Conservation (phyloP, 331 rosid species). For the Prunus yedoensis region DNA sequence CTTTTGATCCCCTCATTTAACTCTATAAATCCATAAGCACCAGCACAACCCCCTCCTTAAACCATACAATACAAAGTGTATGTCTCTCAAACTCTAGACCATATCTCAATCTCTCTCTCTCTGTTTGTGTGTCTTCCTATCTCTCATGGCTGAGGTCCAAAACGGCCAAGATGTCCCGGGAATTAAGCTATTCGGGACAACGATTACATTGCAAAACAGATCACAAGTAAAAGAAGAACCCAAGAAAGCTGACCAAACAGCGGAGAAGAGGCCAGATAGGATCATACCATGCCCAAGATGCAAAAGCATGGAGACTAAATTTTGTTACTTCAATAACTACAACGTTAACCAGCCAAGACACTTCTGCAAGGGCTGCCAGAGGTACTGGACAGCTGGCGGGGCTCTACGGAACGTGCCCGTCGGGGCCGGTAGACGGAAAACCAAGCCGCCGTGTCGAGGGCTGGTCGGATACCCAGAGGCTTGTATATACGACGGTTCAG, state of each 20-base stretch:
- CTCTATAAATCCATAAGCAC: constrained; percentile 21
- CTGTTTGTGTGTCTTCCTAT: constrained; percentile 3
- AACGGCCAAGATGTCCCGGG: constrained; percentile 48
- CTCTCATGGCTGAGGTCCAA: constrained; percentile 43
- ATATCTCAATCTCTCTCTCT: constrained; percentile 16
- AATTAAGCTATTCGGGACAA: constrained; percentile 83
- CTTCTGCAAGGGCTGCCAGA: constrained; percentile 84
- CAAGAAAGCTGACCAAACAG: constrained; percentile 34
- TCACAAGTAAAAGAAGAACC: constrained; percentile 30
- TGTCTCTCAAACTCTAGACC: background rate
- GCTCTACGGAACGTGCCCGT: constrained; percentile 80
- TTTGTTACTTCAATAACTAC: constrained; percentile 91
- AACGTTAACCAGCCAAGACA: constrained; percentile 93
- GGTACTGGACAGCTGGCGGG: constrained; percentile 97
- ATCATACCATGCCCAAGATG: constrained; percentile 86
- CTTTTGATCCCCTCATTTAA: constrained; percentile 13
- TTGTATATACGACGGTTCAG: constrained; percentile 44
- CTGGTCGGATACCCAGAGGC: constrained; percentile 34
- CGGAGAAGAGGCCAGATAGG: constrained; percentile 64
- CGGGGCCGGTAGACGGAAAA: constrained; percentile 76
- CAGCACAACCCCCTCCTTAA: constrained; percentile 23
- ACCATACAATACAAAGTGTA: background rate
- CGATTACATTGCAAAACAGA: constrained; percentile 46
- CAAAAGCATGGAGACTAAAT: constrained; percentile 85
- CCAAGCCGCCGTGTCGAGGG: constrained; percentile 48